A percentile compares a stretch with the other conserved stretches of the same genome.
phyloP scores from a whole-genome alignment of 31 red algal genomes.

The Bonnemaisonia californica region DNA sequence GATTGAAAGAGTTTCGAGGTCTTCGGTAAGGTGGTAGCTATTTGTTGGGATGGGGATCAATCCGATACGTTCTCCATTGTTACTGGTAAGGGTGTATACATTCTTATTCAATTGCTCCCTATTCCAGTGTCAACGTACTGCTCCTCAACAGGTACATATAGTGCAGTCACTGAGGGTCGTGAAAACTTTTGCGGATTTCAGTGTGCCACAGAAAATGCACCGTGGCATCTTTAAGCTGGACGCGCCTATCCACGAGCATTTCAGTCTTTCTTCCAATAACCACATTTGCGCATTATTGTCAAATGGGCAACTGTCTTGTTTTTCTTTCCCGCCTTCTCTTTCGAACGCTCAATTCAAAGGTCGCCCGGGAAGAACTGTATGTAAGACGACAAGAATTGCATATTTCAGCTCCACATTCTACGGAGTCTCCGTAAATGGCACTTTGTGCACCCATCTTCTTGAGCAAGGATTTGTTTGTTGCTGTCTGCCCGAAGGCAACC shows the following conservation, averaged over 20 bases:
- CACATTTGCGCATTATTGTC: conserved; percentile 21
- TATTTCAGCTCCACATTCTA: background rate
- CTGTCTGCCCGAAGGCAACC: conserved; percentile 33
- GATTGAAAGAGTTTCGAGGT: conserved; percentile 28
- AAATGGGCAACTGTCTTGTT: conserved; percentile 13
- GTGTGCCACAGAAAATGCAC: conserved; percentile 49
- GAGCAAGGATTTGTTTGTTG: background rate
- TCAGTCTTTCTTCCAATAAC: background rate
- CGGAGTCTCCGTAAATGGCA: background rate
- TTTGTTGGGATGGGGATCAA: conserved; percentile 64
- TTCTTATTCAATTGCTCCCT: background rate
- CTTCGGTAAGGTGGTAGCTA: background rate
- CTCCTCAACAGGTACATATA: background rate
- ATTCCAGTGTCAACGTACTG: background rate
- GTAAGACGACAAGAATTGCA: background rate
- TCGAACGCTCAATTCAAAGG: background rate
- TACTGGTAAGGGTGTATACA: background rate
- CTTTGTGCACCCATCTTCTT: background rate
- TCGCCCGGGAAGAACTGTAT: conserved; percentile 21
- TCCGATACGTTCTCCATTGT: conserved; percentile 12
- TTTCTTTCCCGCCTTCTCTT: background rate
- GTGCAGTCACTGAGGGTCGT: conserved; percentile 39
- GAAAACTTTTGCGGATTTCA: conserved; percentile 21
- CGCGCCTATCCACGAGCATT: conserved; percentile 14
- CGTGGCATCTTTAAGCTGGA: conserved; percentile 29